These are phyloP conservation scores for Fragilariopsis cylindrus DNA, from an alignment of 108 stramenopile genomes.

Conservation along the genomic window DNA sequence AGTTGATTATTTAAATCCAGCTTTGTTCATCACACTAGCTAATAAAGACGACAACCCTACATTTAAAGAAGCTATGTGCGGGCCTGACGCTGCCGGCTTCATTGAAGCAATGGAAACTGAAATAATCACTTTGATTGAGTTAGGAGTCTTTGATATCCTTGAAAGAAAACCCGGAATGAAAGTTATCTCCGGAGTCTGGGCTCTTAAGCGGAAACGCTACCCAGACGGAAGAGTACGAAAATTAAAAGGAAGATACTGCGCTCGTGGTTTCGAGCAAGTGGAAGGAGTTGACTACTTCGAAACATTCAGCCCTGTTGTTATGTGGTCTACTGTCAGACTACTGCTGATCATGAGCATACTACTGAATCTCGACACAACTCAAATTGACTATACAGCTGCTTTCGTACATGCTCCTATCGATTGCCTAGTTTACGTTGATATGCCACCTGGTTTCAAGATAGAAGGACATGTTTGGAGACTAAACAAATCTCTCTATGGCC, in stretches of 20 bases:
- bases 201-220: slow-evolving; percentile 41
- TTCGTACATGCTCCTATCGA: not conserved
- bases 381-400: no score
- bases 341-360: slow-evolving; percentile 28
- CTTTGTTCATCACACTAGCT: not conserved
- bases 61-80: not conserved
- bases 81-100: not conserved
- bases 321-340: no score
- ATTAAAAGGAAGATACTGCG: slow-evolving; percentile 42
- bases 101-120: not conserved
- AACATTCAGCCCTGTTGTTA: slow-evolving; percentile 52
- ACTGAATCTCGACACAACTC: not conserved
- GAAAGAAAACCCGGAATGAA: slow-evolving; percentile 10
- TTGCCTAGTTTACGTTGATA: slow-evolving; percentile 7
- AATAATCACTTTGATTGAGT: not conserved
- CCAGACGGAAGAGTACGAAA: slow-evolving; percentile 43
- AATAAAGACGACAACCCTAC: slow-evolving; percentile 3
- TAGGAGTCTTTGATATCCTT: not conserved
- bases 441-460: slow-evolving; percentile 14
- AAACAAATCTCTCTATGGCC: slow-evolving; percentile 16
- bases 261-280: slow-evolving; percentile 18
- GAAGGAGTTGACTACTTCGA: slow-evolving; percentile 47
- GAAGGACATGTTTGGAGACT: slow-evolving; percentile 30
- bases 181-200: slow-evolving; percentile 24
- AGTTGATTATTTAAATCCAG: not conserved